Evolutionary conservation across 1,284 basidiomycete genomes (phyloP).

Genomic region (Sphagnurus paluster): DNA sequence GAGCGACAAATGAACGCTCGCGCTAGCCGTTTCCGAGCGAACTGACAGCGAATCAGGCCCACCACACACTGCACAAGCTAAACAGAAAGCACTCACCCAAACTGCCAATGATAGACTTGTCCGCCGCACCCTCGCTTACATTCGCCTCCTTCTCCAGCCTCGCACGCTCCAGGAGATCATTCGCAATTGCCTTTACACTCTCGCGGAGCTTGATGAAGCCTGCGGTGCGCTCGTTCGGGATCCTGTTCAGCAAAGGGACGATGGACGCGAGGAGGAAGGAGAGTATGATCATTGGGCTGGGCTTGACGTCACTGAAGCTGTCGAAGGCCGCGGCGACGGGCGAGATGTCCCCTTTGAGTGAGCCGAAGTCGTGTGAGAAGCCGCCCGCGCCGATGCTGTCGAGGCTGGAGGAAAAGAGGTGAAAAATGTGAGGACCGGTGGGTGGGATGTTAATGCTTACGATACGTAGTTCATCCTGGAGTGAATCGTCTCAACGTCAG

Average conservation of each 20-base stretch:
- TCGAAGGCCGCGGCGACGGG: constrained; percentile 49
- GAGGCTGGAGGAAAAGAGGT: constrained; percentile 8
- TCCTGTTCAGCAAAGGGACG: constrained; percentile 38
- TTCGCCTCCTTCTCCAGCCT: constrained; percentile 39
- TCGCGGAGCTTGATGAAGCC: constrained; percentile 21
- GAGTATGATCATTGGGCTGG: constrained; percentile 26
- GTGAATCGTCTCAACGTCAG: neutral
- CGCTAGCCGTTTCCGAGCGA: constrained; percentile 28
- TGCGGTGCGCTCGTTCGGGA: constrained; percentile 7
- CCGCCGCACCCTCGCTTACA: constrained; percentile 31
- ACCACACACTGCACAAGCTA: neutral
- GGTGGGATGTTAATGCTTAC: constrained; percentile 34
- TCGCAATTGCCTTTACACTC: constrained; percentile 46
- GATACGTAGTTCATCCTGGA: constrained; percentile 51
- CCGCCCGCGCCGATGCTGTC: constrained; percentile 28
- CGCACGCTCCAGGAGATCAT: constrained; percentile 43
- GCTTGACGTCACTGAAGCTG: constrained; percentile 30
- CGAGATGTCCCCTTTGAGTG: constrained; percentile 44
- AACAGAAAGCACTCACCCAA: constrained; percentile 44
- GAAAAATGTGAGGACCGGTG: neutral
- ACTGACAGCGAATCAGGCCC: constrained; percentile 34
- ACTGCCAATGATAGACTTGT: constrained; percentile 55
- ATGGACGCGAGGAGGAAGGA: constrained; percentile 40
- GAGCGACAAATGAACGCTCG: constrained; percentile 2
- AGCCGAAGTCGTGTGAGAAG: constrained; percentile 56